Evolutionary conservation across 2,329 filamentous ascomycete species (phyloP).

Genomic region (Trichocomaceae sp.): DNA sequence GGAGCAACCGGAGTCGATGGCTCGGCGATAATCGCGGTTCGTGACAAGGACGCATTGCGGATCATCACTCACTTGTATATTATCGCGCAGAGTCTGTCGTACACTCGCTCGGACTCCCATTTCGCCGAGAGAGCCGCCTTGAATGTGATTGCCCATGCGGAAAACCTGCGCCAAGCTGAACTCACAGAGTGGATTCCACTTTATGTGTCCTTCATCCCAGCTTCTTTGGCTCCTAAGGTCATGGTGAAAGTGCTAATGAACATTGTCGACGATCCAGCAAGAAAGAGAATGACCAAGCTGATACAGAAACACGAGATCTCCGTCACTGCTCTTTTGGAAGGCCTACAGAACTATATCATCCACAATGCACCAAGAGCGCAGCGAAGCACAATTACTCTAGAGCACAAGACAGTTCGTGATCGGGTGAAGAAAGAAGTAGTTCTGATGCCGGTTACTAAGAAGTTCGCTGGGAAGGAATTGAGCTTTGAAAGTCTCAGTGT

Average conservation of each 20-base stretch:
- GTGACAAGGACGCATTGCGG: slow-evolving; percentile 56
- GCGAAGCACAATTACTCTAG: slow-evolving; percentile 2
- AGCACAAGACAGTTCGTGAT: slow-evolving; percentile 8
- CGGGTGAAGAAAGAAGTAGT: slow-evolving; percentile 6
- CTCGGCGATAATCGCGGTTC: slow-evolving; percentile 31
- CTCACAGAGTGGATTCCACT: slow-evolving; percentile 75
- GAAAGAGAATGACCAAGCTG: slow-evolving; percentile 62
- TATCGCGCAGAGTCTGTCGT: slow-evolving; percentile 56
- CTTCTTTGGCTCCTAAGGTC: slow-evolving; percentile 59
- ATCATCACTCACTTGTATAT: slow-evolving; percentile 63
- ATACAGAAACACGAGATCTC: slow-evolving; percentile 71
- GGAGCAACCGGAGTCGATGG: slow-evolving; percentile 51
- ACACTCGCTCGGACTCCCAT: slow-evolving; percentile 43
- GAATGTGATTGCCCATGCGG: slow-evolving; percentile 74
- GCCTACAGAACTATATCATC: slow-evolving; percentile 47
- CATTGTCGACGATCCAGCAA: slow-evolving; percentile 59
- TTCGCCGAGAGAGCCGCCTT: slow-evolving; percentile 56
- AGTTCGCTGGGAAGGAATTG: slow-evolving; percentile 61
- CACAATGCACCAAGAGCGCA: not conserved
- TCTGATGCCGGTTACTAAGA: slow-evolving; percentile 55
- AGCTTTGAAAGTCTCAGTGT: slow-evolving; percentile 62
- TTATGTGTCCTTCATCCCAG: slow-evolving; percentile 73
- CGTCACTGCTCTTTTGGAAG: slow-evolving; percentile 63
- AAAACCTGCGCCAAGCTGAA: slow-evolving; percentile 64
- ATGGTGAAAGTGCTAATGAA: slow-evolving; percentile 72